Evolutionary conservation across 768 basidiomycete species (phyloP).

Genomic region (Calocera viscosa): DNA sequence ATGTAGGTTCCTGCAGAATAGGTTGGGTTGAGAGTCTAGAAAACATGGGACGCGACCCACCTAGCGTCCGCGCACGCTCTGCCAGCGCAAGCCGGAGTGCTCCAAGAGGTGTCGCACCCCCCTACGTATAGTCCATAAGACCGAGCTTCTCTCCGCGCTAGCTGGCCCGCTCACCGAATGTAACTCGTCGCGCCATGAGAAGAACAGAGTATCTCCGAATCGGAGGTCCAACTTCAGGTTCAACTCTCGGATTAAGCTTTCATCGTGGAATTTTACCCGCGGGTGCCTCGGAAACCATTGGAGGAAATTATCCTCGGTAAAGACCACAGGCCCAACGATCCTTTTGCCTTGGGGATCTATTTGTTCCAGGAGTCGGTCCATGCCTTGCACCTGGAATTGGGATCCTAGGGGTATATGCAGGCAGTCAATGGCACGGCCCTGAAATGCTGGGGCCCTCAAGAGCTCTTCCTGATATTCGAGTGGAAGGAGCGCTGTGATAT

Average conservation of each 20-base stretch:
- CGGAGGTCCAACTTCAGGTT: neutral
- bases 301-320: neutral
- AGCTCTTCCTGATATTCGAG: slow-evolving; percentile 21
- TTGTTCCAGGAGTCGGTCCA: neutral
- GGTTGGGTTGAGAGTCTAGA: neutral
- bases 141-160: too few relatives aligned
- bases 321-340: neutral
- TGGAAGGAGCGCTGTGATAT: slow-evolving; percentile 27
- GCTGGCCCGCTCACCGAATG: neutral
- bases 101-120: neutral
- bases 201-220: neutral
- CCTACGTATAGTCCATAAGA: neutral
- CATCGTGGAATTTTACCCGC: neutral
- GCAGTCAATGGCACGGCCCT: neutral
- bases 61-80: neutral
- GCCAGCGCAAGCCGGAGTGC: neutral
- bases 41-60: neutral
- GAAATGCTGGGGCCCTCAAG: slow-evolving; percentile 1
- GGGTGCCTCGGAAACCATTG: neutral
- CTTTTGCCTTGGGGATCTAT: too few relatives aligned
- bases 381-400: neutral
- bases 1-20: slow-evolving; percentile 39
- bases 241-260: neutral
- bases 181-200: neutral
- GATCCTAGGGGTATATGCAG: neutral